These are phyloP conservation scores for Botrytis medusae DNA, from an alignment of 2,329 filamentous ascomycete species.

Conservation along the genomic window DNA sequence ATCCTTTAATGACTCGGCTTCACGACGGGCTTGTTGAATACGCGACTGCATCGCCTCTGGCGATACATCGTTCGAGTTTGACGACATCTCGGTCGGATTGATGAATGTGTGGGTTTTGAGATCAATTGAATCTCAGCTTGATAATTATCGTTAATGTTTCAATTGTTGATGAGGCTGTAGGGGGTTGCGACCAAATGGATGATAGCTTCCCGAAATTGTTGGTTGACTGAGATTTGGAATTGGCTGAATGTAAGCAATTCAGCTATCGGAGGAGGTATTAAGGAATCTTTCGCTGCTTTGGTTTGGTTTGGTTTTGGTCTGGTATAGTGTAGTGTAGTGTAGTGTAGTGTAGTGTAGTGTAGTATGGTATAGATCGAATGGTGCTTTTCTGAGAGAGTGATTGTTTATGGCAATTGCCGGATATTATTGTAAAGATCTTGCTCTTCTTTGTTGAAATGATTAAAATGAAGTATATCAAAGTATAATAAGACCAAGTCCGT, in stretches of 20 bases:
- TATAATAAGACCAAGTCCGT: neutral
- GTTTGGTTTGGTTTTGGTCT: neutral
- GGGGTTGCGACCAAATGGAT: constrained; percentile 34
- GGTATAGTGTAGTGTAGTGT: neutral
- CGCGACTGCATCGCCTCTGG: constrained; percentile 86
- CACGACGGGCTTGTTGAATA: constrained; percentile 88
- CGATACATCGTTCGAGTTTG: constrained; percentile 60
- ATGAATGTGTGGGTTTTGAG: constrained; percentile 21
- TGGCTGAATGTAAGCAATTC: constrained; percentile 22
- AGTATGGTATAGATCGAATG: neutral
- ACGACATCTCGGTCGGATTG: constrained; percentile 33
- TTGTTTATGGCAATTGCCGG: constrained; percentile 5
- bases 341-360: neutral
- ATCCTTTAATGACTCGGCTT: constrained; percentile 97
- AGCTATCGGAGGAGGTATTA: constrained; percentile 25
- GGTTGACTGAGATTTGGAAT: constrained; percentile 12
- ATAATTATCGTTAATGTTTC: constrained; percentile 14
- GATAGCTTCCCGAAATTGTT: constrained; percentile 30
- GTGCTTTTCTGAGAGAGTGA: neutral
- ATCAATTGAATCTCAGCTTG: constrained; percentile 25
- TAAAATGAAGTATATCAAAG: constrained; percentile 11
- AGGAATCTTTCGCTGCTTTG: constrained; percentile 1
- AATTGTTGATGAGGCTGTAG: constrained; percentile 26
- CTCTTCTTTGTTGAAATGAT: constrained; percentile 12
- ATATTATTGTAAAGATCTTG: neutral